Base-by-base conservation (phyloP, 768 basidiomycete genomes). In the Cytidiella melzeri region DNA sequence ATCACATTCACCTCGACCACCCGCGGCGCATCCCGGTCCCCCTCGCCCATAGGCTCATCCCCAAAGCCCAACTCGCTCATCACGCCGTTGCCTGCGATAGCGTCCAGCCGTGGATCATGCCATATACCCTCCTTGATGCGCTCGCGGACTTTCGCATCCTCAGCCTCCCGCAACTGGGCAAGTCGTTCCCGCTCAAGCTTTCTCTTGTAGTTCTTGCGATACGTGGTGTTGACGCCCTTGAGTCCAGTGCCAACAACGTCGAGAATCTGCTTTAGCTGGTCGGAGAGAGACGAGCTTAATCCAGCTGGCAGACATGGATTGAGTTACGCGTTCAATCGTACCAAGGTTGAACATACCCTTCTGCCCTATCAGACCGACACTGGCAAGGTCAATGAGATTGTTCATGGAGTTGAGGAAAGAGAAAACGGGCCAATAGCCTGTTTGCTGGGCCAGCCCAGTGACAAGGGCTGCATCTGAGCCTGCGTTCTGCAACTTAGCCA, bases 331-430 rank as follows among this genome's bases (percentile, higher is more conserved):
- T 13, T 9, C 30, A 15, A 15, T 5, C 19, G 44, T n/a, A n/a
- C n/a, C n/a, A n/a, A n/a, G n/a, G n/a, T n/a, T n/a, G n/a, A 36
- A 43, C 66, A 5, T 47, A 86, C 90, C 80, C 70, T 97, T 97
- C 61, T 96, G 92, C 2, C 96, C 96, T 57, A 96, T 96, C n/a
- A 98, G 61, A 1, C 94, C 94, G 38, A 93, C 79, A 51, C 84
- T 85, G 1, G 91, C 92, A n/a, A 98, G 74, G 62, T 98, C 95
- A 53, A 97, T 80, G 49, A 98, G 67, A 54, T 79, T 85, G 58
- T 79, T 87, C 61, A 91, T 67, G 0, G 87, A 91, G 58, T 84
- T 83, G 43, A 91, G 69, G 68, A 92, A 87, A 4, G 84, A 84
- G 67, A 96, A 94, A 5, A 91, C 75, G 4, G 93, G 94, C 75